phyloP scores from a whole-genome alignment of 1,139 yeast species.

The Geotrichum australiense region DNA sequence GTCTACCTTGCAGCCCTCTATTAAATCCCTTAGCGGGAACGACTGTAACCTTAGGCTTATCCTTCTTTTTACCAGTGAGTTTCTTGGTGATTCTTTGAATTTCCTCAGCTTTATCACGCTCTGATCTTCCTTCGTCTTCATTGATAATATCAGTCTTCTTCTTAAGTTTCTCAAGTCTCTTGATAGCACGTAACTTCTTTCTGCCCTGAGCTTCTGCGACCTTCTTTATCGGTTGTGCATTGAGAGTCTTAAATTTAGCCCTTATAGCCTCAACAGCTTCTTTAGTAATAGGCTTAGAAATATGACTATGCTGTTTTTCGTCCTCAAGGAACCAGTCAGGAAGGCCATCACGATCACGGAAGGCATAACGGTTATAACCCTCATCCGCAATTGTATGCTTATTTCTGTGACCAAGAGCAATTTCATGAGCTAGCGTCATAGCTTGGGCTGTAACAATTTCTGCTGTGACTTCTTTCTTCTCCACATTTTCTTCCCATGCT shows the following conservation, averaged over 20 bases:
- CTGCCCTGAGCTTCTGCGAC: slow-evolving; percentile 96
- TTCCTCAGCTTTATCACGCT: slow-evolving; percentile 90
- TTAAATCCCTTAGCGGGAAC: slow-evolving; percentile 87
- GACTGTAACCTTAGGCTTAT: slow-evolving; percentile 75
- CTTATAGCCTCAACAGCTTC: slow-evolving; percentile 92
- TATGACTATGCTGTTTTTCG: slow-evolving; percentile 77
- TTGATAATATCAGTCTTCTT: slow-evolving; percentile 90
- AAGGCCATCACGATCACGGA: slow-evolving; percentile 81
- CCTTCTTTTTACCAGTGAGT: slow-evolving; percentile 60
- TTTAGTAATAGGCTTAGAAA: slow-evolving; percentile 86
- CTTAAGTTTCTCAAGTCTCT: slow-evolving; percentile 81
- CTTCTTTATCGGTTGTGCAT: slow-evolving; percentile 97
- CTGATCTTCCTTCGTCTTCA: slow-evolving; percentile 81
- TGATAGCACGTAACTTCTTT: slow-evolving; percentile 88
- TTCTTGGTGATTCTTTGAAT: slow-evolving; percentile 80
- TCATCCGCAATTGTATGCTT: slow-evolving; percentile 83
- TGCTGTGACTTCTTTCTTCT: slow-evolving; percentile 41
- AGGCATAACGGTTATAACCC: slow-evolving; percentile 85
- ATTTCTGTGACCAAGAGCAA: slow-evolving; percentile 80
- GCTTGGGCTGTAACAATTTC: slow-evolving; percentile 92
- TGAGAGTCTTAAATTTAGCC: slow-evolving; percentile 81
- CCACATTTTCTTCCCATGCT: slow-evolving; percentile 30
- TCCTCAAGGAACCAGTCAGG: slow-evolving; percentile 97
- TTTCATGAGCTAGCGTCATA: slow-evolving; percentile 95
- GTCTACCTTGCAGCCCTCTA: slow-evolving; percentile 87